Evolutionary conservation across 1,139 yeast species (phyloP).

Genomic region (Kodamaea sp.): DNA sequence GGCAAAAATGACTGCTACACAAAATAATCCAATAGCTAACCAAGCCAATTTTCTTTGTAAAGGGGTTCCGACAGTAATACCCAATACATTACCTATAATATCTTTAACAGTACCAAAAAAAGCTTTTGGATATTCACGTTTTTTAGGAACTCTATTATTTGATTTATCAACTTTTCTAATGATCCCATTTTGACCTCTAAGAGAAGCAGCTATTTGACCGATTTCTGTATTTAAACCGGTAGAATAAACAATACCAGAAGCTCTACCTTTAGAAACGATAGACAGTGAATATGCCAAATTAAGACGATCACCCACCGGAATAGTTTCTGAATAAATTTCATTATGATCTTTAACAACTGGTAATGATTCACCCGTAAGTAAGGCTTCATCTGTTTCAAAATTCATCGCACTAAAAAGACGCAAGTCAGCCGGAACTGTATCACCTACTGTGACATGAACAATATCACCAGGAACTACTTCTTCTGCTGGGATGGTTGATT

Average conservation of each 20-base stretch:
- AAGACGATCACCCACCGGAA: slow-evolving; percentile 41
- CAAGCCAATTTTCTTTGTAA: slow-evolving; percentile 44
- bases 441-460: slow-evolving; percentile 41
- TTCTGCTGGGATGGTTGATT: slow-evolving; percentile 32
- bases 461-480: slow-evolving; percentile 52
- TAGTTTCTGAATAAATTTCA: slow-evolving; percentile 24
- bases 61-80: slow-evolving; percentile 41
- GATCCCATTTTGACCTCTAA: slow-evolving; percentile 25
- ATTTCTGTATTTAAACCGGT: slow-evolving; percentile 49
- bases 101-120: slow-evolving; percentile 39
- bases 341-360: slow-evolving; percentile 33
- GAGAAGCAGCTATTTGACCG: slow-evolving; percentile 45
- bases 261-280: slow-evolving; percentile 46
- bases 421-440: slow-evolving; percentile 50
- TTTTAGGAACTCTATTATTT: slow-evolving; percentile 22
- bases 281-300: slow-evolving; percentile 47
- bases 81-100: slow-evolving; percentile 31
- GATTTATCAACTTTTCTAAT: slow-evolving; percentile 22
- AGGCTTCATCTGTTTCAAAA: slow-evolving; percentile 49
- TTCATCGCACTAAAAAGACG: slow-evolving; percentile 36
- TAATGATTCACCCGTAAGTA: slow-evolving; percentile 52
- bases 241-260: slow-evolving; percentile 42
- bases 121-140: slow-evolving; percentile 50
- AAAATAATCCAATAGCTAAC: slow-evolving; percentile 39
- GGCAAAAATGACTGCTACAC: slow-evolving; percentile 38